Evolutionary conservation across 371 early-diverging fungal species (phyloP).

Genomic region (Mortierella sp.): DNA sequence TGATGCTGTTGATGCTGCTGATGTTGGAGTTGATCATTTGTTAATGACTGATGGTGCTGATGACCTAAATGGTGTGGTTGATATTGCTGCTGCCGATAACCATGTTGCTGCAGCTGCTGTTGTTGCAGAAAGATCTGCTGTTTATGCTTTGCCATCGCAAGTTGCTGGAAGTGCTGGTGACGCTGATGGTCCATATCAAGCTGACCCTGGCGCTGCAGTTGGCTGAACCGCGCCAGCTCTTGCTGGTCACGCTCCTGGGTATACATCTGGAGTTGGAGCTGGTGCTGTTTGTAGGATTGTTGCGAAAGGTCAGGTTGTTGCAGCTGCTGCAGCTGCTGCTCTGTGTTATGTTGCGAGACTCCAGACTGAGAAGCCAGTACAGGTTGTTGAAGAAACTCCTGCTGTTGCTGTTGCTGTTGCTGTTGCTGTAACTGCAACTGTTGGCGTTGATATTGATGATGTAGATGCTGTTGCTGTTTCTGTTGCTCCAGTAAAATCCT

Average conservation of each 20-base stretch:
- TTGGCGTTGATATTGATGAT: conserved; percentile 13
- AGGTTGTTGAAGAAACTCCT: conserved; percentile 12
- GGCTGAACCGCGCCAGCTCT: conserved; percentile 22
- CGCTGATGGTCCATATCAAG: conserved; percentile 30
- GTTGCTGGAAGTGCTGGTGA: conserved; percentile 37
- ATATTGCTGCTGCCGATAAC: not conserved
- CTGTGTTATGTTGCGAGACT: not conserved
- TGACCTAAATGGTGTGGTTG: not conserved
- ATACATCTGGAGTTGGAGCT: conserved; percentile 46
- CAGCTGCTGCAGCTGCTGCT: conserved; percentile 13
- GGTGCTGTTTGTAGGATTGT: conserved; percentile 37
- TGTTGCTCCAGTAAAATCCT: conserved; percentile 16
- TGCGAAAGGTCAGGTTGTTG: conserved; percentile 21
- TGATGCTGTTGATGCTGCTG: too few species aligned
- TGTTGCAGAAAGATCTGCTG: conserved; percentile 44
- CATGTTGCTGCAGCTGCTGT: conserved; percentile 18
- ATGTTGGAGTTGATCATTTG: too few species aligned
- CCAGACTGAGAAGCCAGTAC: conserved; percentile 24
- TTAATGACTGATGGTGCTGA: too few species aligned
- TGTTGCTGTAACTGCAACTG: conserved; percentile 9
- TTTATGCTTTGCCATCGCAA: conserved; percentile 40
- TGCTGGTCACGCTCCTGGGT: conserved; percentile 45
- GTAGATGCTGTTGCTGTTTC: conserved; percentile 13
- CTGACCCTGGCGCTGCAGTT: conserved; percentile 34
- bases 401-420: conserved; percentile 9